phyloP scores from a whole-genome alignment of 2,329 filamentous ascomycete species.

The Septoria linicola region DNA sequence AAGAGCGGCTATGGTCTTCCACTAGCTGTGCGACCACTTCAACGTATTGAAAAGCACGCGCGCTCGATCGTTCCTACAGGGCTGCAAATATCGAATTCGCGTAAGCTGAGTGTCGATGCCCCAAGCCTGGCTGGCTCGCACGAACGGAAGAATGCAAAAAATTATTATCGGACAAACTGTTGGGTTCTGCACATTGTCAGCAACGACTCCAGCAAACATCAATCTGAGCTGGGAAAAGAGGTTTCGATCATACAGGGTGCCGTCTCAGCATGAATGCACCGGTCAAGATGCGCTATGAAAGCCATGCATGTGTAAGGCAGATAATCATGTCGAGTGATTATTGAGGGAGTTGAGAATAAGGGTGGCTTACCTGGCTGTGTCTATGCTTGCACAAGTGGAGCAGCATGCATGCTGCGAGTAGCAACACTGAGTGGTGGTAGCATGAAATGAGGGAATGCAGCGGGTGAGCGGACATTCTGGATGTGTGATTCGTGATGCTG shows the following conservation, averaged over 20 bases:
- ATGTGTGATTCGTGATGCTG: background rate
- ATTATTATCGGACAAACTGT: too few species aligned
- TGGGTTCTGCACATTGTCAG: background rate
- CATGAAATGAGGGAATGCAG: background rate
- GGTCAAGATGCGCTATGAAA: slow-evolving; percentile 15
- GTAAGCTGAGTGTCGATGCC: too few species aligned
- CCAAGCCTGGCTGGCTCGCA: too few species aligned
- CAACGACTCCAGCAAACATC: background rate
- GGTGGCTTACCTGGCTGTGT: slow-evolving; percentile 1
- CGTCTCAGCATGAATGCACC: slow-evolving; percentile 13
- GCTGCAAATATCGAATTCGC: background rate
- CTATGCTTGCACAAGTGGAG: background rate
- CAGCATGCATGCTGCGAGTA: background rate
- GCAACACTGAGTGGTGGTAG: background rate
- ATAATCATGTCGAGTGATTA: slow-evolving; percentile 11
- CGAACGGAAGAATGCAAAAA: too few species aligned
- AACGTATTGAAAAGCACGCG: background rate
- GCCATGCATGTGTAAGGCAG: slow-evolving; percentile 16
- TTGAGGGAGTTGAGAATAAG: too few species aligned
- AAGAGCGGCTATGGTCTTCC: slow-evolving; percentile 9
- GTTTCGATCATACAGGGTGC: slow-evolving; percentile 15
- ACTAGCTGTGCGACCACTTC: slow-evolving; percentile 2
- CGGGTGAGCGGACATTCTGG: background rate
- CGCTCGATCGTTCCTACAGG: too few species aligned
- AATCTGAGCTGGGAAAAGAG: background rate